phyloP scores from a whole-genome alignment of 2,329 filamentous ascomycete genomes.

The Diaporthe longicolla region DNA sequence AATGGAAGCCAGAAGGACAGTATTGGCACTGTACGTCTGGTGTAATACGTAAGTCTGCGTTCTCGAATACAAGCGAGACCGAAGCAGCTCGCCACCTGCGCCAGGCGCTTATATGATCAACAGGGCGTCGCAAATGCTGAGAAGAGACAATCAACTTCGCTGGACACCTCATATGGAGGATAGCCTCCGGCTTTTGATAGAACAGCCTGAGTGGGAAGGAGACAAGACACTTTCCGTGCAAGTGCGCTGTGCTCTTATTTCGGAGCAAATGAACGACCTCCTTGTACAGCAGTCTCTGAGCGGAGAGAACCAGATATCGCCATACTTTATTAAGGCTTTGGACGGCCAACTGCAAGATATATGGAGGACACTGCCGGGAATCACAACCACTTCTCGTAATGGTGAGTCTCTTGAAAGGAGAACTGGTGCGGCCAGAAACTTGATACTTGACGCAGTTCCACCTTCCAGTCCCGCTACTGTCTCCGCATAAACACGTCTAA shows the following conservation, averaged over 20 bases:
- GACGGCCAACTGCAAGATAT: conserved; percentile 47
- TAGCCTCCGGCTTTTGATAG: conserved; percentile 62
- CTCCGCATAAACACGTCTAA: neutral
- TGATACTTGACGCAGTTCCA: neutral
- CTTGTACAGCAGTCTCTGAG: conserved; percentile 36
- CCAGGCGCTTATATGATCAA: neutral
- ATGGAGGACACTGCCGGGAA: conserved; percentile 45
- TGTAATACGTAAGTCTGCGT: conserved; percentile 52
- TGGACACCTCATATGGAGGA: conserved; percentile 74
- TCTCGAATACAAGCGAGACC: neutral
- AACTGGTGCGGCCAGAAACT: no score
- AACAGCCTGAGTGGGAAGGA: conserved; percentile 60
- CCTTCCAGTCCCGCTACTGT: conserved; percentile 16
- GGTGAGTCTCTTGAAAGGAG: conserved; percentile 42
- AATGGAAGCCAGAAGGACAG: conserved; percentile 64
- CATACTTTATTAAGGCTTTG: conserved; percentile 47
- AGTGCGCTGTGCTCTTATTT: conserved; percentile 57
- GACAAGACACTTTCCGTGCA: conserved; percentile 64
- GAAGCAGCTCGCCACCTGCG: neutral
- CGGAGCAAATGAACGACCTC: conserved; percentile 50
- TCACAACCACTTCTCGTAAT: conserved; percentile 40
- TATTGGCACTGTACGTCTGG: conserved; percentile 63
- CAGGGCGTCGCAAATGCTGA: conserved; percentile 52
- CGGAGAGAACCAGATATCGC: conserved; percentile 42
- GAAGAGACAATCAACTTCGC: conserved; percentile 63